Base-by-base conservation (phyloP, 2,329 filamentous ascomycete genomes). In the Xylariaceae sp. region DNA sequence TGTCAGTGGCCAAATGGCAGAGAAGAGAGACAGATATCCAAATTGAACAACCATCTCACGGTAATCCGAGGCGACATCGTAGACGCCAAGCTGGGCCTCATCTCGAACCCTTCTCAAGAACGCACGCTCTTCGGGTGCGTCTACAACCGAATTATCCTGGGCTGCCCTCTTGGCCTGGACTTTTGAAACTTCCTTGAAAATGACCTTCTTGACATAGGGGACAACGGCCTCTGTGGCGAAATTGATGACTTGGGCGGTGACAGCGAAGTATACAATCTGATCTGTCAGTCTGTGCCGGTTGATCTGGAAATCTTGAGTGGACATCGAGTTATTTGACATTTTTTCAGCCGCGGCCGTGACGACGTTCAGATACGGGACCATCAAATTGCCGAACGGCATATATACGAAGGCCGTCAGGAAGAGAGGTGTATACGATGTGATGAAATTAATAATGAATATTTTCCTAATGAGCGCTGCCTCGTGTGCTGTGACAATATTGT, bases 231-330 rank as follows among this genome's bases (percentile, higher is more conserved):
- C 93, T 50, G 92, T 82, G 11, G 78, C 82, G 43, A 96, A 85
- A 62, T 87, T 93, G 57, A 98, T 85, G 29, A 96, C 79, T 62
- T 96, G 92, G 0, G 90, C 92, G 0, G 92, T 96, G 23, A 97
- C 88, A 0, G 92, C 95, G 52, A 95, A 93, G 69, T 95, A 97
- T 52, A 96, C 93, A 64, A 96, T 88, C 64, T 97, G 92, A 56
- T 90, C 87, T 57, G 85, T 86, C 27, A 97, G 80, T 14, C 93
- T 79, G 54, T 83, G 77, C 0, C 89, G 85, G 60, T 97, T 90
- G 67, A 96, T 87, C 42, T 82, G 75, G 64, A 96, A 98, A 20
- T 78, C 74, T 40, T 72, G 68, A 5, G 76, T 79, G 21, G 79
- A 73, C 22, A 88, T 68, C 42, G 88, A 78, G 61, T 89, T 84